Conservation (phyloP, 1,284 basidiomycete species). For the Cerrena zonata region DNA sequence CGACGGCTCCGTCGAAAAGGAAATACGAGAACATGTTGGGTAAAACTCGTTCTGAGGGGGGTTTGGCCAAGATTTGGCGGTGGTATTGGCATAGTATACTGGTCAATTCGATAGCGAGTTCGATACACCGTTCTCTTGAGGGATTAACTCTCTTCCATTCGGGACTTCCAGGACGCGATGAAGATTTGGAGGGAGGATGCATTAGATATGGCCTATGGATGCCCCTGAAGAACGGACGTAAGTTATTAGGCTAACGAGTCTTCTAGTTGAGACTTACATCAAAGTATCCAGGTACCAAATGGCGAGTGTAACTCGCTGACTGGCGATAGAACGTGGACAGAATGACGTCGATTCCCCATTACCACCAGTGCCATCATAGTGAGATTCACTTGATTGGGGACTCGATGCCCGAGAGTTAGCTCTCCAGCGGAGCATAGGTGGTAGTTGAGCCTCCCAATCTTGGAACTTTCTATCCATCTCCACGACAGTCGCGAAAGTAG, state of each 20-base stretch:
- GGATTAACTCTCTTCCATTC: slow-evolving; percentile 15
- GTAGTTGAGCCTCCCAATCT: slow-evolving; percentile 38
- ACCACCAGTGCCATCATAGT: background rate
- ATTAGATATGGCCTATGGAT: slow-evolving; percentile 26
- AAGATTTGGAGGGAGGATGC: slow-evolving; percentile 18
- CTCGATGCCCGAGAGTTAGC: slow-evolving; percentile 4
- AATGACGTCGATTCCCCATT: slow-evolving; percentile 6
- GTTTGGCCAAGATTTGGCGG: slow-evolving; percentile 10
- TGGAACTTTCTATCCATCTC: slow-evolving; percentile 39
- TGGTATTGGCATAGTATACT: slow-evolving; percentile 18
- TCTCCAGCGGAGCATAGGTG: slow-evolving; percentile 22
- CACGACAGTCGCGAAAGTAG: slow-evolving; percentile 32
- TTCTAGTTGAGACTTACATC: slow-evolving; percentile 18
- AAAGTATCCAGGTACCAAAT: slow-evolving; percentile 22
- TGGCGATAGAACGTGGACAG: slow-evolving; percentile 10
- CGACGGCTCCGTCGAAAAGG: slow-evolving; percentile 29
- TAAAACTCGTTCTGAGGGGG: slow-evolving; percentile 10
- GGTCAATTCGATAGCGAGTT: slow-evolving; percentile 23
- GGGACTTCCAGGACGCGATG: background rate
- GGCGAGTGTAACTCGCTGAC: slow-evolving; percentile 22
- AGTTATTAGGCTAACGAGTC: background rate
- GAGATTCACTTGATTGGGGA: background rate
- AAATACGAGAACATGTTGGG: slow-evolving; percentile 24
- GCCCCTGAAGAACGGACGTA: slow-evolving; percentile 4
- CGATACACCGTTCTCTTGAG: slow-evolving; percentile 24